A percentile compares a stretch with the other conserved stretches of the same genome.
These are phyloP conservation scores for Solanum corneliomulleri DNA, from an alignment of 257 asterid species.

Conservation along the genomic window DNA sequence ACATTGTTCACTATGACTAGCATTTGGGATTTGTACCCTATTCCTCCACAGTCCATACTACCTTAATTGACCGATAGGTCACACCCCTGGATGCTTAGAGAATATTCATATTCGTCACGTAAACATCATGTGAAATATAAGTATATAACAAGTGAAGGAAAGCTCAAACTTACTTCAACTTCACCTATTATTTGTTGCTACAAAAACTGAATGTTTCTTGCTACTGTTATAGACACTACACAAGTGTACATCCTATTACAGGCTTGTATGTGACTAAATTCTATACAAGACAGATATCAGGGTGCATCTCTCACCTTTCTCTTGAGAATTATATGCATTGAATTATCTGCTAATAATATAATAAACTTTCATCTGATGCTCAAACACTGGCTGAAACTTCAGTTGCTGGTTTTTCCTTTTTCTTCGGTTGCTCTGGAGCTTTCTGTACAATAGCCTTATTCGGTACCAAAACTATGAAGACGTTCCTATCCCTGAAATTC, in stretches of 20 bases:
- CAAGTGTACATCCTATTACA: slow-evolving; percentile 4
- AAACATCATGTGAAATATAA: neutral
- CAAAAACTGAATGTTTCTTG: neutral
- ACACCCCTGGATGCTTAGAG: neutral
- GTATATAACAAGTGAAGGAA: neutral
- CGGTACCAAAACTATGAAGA: slow-evolving; percentile 67
- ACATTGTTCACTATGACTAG: neutral
- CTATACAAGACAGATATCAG: slow-evolving; percentile 29
- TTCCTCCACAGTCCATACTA: neutral
- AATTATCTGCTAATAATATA: slow-evolving; percentile 12
- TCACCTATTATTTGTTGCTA: neutral
- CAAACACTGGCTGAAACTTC: slow-evolving; percentile 68
- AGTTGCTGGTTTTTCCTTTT: slow-evolving; percentile 37
- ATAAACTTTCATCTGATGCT: slow-evolving; percentile 11
- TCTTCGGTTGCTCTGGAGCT: slow-evolving; percentile 53
- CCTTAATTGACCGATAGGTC: neutral
- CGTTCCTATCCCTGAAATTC: slow-evolving; percentile 59
- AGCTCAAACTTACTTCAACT: neutral
- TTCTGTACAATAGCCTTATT: slow-evolving; percentile 59
- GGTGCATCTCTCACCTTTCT: slow-evolving; percentile 9
- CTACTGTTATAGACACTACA: neutral
- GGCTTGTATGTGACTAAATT: slow-evolving; percentile 12
- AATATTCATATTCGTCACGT: neutral
- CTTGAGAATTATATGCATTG: slow-evolving; percentile 2
- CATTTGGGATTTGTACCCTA: neutral